Evolutionary conservation across 176 grass and related monocot species (phyloP), one percentile per base, ranked within the genome.

Genomic region (Otatea glauca): DNA sequence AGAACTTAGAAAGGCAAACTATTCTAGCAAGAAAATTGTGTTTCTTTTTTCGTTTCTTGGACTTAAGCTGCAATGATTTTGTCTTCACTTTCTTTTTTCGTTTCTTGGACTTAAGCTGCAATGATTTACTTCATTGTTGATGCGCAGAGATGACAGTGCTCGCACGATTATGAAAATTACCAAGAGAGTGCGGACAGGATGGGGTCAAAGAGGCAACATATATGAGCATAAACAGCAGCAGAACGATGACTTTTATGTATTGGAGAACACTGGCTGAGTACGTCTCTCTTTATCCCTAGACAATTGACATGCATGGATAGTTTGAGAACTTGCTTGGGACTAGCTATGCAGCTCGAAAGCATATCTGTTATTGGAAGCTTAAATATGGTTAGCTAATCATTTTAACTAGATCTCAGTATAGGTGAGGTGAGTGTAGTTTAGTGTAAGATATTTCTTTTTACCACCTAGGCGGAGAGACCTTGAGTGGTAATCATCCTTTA

Each of bases 71-170:
- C 61, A 74, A 81, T 65, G 44, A 86, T 8, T 75, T 29, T n/a
- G n/a, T 62, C 21, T 78, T 73, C 47, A 68, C 16, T 4, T 61
- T 87, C 25, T 64, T 42, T 45, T 16, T 68, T 49, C 51, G 9
- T 62, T 78, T 87, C 24, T 38, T 63, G 38, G 49, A 88, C 63
- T 72, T 65, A 2, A 61, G 43, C 16, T 90, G 60, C 61, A 74
- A 81, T 65, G 44, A 86, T 8, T 75, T 29, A 88, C 43, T 84
- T 43, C 17, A 65, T 54, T 85, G 21, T 89, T 91, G 16, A 84
- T 80, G 38, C 63, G 49, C 92, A 98, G 96, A 88, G 96, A 98
- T 92, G 96, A 94, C 78, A 94, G 93, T 56, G 90, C 89, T 85
- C 81, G 53, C 13, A 90, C 86, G 4, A 76, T 91, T 88, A 68